Conservation (phyloP, 306 rosid genomes). For the Hippophae gyantsensis region DNA sequence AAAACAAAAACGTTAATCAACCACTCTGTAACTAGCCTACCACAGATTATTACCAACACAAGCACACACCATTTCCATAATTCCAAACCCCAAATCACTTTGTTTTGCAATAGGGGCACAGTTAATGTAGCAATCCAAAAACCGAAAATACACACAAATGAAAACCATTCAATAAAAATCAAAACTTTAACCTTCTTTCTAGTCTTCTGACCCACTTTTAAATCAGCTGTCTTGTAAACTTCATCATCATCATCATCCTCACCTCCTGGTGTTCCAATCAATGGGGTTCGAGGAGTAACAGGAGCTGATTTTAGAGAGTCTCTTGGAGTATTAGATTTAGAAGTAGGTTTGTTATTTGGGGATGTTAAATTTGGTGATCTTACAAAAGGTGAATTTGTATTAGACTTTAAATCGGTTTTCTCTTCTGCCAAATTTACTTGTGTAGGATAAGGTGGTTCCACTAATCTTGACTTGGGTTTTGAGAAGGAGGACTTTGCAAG, state of each 20-base stretch:
- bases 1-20: slow-evolving; percentile 54
- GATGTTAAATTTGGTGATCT: slow-evolving; percentile 30
- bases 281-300: slow-evolving; percentile 44
- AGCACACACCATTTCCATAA: slow-evolving; percentile 72
- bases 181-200: slow-evolving; percentile 30
- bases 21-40: slow-evolving; percentile 61
- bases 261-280: slow-evolving; percentile 27
- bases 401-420: slow-evolving; percentile 14
- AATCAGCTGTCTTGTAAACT: slow-evolving; percentile 51
- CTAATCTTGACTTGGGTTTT: slow-evolving; percentile 58
- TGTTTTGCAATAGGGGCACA: slow-evolving; percentile 19
- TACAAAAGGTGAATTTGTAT: slow-evolving; percentile 12
- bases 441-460: slow-evolving; percentile 35
- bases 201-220: slow-evolving; percentile 33
- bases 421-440: slow-evolving; percentile 21
- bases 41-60: slow-evolving; percentile 51
- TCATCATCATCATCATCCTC: slow-evolving; percentile 58
- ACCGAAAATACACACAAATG: slow-evolving; percentile 36
- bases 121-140: slow-evolving; percentile 38
- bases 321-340: slow-evolving; percentile 13
- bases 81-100: slow-evolving; percentile 40
- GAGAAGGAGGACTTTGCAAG: slow-evolving; percentile 38
- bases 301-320: slow-evolving; percentile 23
- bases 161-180: slow-evolving; percentile 32
- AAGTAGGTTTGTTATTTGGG: slow-evolving; percentile 16